Percentiles rank a stretch among this genome's conserved stretches.
Evolutionary conservation across 192 early-diverging fungal genomes (phyloP).

Genomic region (Chytriomyces sp.): DNA sequence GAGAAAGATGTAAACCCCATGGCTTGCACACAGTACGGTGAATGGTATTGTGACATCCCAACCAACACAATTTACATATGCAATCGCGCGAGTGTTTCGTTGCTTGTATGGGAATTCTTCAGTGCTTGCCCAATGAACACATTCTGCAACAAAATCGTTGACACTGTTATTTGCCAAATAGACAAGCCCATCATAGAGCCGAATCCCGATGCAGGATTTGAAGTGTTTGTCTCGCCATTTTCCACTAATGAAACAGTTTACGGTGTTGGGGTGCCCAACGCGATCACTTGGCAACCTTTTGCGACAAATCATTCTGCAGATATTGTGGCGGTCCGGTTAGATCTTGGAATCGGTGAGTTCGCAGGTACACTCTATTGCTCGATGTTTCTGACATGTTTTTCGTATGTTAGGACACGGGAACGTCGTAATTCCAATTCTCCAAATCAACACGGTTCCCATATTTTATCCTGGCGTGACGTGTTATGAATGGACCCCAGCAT

Average conservation of each 20-base stretch:
- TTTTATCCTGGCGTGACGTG: not conserved
- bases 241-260: not conserved
- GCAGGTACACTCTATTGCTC: not conserved
- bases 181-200: not conserved
- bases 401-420: not conserved
- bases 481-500: not conserved
- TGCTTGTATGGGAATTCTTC: not conserved
- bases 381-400: not conserved
- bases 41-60: not conserved
- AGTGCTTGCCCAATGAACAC: not conserved
- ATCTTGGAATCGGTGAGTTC: not conserved
- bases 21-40: not conserved
- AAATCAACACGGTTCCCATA: not conserved
- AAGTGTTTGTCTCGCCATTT: not conserved
- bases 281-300: not conserved
- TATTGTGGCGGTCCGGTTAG: not conserved
- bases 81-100: not conserved
- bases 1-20: no score
- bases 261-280: not conserved
- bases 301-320: not conserved
- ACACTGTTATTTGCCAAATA: not conserved
- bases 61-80: not conserved
- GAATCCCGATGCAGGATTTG: not conserved
- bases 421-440: not conserved
- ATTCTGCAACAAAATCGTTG: not conserved